phyloP scores from a whole-genome alignment of 306 rosid species.

The Delonix regia region DNA sequence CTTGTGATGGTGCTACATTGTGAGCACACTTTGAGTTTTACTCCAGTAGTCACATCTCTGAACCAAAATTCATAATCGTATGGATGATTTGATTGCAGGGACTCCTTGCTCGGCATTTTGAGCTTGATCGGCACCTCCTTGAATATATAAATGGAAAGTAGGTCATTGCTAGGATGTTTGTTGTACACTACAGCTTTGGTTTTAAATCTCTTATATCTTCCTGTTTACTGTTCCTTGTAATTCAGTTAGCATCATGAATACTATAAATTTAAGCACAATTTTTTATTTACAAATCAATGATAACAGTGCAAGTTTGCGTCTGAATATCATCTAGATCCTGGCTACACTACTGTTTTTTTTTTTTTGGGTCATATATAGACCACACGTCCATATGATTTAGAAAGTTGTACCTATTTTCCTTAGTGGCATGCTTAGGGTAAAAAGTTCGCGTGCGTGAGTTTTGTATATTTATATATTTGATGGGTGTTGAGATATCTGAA shows the following conservation, averaged over 20 bases:
- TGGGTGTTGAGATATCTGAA: neutral
- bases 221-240: slow-evolving; percentile 3
- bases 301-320: neutral
- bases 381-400: neutral
- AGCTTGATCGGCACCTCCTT: slow-evolving; percentile 85
- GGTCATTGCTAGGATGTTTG: slow-evolving; percentile 18
- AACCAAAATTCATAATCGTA: neutral
- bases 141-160: slow-evolving; percentile 75
- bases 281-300: too few species aligned
- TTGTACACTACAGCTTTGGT: neutral
- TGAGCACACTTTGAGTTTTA: slow-evolving; percentile 19
- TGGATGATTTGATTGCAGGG: slow-evolving; percentile 60
- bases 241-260: slow-evolving; percentile 8
- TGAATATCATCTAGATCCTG: neutral
- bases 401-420: neutral
- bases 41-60: neutral
- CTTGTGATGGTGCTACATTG: slow-evolving; percentile 16
- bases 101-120: slow-evolving; percentile 68
- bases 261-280: slow-evolving; percentile 7
- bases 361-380: neutral
- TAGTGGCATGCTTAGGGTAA: neutral
- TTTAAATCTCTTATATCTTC: neutral
- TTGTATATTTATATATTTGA: too few species aligned
- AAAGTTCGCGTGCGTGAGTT: neutral
- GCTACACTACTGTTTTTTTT: neutral